Conservation (phyloP, 495 filamentous ascomycete species). For the Penicillium dipodomyicola region DNA sequence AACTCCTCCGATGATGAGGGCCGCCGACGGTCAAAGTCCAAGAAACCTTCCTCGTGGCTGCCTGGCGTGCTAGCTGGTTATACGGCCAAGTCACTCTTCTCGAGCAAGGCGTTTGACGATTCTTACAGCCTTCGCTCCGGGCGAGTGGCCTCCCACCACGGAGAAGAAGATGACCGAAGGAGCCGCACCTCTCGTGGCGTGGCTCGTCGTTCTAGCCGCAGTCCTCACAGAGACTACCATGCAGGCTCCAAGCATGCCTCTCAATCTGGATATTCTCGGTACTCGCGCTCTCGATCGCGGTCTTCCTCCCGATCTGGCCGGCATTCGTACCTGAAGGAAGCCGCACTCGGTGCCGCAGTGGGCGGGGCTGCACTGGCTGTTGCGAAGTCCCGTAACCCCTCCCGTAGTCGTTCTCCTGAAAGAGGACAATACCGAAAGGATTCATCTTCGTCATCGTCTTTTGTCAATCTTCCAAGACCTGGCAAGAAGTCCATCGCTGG, state of each 20-base stretch:
- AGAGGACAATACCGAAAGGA: constrained; percentile 33
- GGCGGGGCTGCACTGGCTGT: constrained; percentile 41
- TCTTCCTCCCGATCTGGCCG: constrained; percentile 42
- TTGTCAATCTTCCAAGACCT: constrained; percentile 33
- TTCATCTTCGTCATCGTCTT: constrained; percentile 38
- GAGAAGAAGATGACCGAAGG: constrained; percentile 39
- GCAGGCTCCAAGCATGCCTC: constrained; percentile 20
- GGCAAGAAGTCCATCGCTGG: constrained; percentile 28
- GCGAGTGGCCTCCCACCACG: constrained; percentile 34
- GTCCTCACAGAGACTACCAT: constrained; percentile 32
- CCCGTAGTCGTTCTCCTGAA: constrained; percentile 33
- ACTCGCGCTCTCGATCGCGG: constrained; percentile 45
- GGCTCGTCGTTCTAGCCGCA: constrained; percentile 34
- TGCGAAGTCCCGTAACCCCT: constrained; percentile 30
- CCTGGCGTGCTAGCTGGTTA: constrained; percentile 55
- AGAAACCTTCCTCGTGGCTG: constrained; percentile 48
- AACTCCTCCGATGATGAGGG: constrained; percentile 54
- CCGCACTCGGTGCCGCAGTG: constrained; percentile 47
- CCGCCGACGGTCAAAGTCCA: constrained; percentile 43
- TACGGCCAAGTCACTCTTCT: constrained; percentile 53
- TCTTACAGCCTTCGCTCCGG: constrained; percentile 57
- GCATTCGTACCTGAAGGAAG: constrained; percentile 41
- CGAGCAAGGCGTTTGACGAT: constrained; percentile 56
- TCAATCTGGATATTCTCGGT: constrained; percentile 14
- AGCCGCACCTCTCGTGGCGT: constrained; percentile 49